Conservation (phyloP, 208 protist genomes). For the Trypanosoma conorhini region DNA sequence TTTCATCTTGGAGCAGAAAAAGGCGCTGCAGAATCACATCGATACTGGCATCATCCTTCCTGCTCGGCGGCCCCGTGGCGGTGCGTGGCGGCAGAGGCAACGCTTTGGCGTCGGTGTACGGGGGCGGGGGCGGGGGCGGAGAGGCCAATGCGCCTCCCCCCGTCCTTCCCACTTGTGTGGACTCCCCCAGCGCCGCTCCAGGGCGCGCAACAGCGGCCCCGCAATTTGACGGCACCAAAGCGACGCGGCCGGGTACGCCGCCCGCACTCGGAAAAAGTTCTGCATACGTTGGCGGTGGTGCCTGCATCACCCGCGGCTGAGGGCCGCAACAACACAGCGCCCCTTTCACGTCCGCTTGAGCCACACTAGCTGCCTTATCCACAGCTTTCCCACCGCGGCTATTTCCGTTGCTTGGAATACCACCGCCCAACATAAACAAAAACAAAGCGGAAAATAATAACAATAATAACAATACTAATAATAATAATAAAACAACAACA, state of each 20-base stretch:
- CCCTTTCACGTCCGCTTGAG: background rate
- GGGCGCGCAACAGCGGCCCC: background rate
- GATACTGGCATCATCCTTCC: background rate
- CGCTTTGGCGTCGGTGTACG: background rate
- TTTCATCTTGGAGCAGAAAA: background rate
- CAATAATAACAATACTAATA: background rate
- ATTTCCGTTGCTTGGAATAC: background rate
- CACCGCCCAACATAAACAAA: background rate
- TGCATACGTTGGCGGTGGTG: background rate
- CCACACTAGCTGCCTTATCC: background rate
- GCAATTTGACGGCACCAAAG: background rate
- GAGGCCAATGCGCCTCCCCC: background rate
- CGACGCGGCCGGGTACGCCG: background rate
- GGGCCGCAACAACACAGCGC: background rate
- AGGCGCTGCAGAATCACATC: background rate
- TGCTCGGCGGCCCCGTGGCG: background rate
- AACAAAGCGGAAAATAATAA: background rate
- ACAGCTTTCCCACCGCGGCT: background rate
- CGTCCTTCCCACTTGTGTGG: background rate
- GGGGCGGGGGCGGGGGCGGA: background rate
- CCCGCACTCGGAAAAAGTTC: background rate
- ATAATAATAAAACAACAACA: no score
- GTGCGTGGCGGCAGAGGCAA: background rate
- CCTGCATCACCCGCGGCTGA: background rate
- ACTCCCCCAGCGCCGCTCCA: background rate